A percentile compares a stretch with the other conserved stretches of the same genome.
Evolutionary conservation across 78 protist species (phyloP).

Genomic region (Guillardia theta): DNA sequence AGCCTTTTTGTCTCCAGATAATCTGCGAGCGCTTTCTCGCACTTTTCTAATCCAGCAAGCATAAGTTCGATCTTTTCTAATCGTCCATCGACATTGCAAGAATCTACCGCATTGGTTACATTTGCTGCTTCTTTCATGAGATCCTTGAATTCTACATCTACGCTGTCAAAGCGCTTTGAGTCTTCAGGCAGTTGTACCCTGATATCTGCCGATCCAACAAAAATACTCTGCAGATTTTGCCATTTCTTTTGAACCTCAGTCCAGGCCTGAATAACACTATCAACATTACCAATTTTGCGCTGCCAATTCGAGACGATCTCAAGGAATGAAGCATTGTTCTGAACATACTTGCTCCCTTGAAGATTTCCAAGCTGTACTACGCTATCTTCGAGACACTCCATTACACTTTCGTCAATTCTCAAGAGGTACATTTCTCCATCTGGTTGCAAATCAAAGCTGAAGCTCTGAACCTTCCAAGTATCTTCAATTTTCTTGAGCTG

Average conservation of each 20-base stretch:
- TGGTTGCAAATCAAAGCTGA: constrained; percentile 27
- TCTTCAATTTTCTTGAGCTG: constrained; percentile 18
- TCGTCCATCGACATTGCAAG: constrained; percentile 54
- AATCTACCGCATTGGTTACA: constrained; percentile 60
- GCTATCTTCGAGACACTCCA: not conserved
- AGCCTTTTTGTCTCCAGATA: constrained; percentile 87
- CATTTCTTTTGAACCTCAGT: constrained; percentile 81
- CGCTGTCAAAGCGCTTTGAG: constrained; percentile 71
- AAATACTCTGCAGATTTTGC: constrained; percentile 78
- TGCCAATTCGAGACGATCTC: constrained; percentile 70
- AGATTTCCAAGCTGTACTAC: not conserved
- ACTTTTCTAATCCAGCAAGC: constrained; percentile 50
- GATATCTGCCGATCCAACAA: constrained; percentile 82
- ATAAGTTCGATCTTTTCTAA: constrained; percentile 35
- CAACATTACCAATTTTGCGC: constrained; percentile 61
- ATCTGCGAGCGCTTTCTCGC: constrained; percentile 80
- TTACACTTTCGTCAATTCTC: constrained; percentile 44
- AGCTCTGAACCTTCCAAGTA: not conserved
- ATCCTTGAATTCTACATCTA: constrained; percentile 65
- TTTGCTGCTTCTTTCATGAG: constrained; percentile 52
- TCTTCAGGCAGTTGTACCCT: constrained; percentile 89
- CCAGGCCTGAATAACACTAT: constrained; percentile 60
- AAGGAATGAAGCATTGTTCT: constrained; percentile 48
- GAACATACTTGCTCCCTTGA: constrained; percentile 39
- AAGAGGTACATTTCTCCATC: constrained; percentile 42